Base-by-base conservation (phyloP, 352 stramenopile species). In the Pilasporangium apinafurcum region DNA sequence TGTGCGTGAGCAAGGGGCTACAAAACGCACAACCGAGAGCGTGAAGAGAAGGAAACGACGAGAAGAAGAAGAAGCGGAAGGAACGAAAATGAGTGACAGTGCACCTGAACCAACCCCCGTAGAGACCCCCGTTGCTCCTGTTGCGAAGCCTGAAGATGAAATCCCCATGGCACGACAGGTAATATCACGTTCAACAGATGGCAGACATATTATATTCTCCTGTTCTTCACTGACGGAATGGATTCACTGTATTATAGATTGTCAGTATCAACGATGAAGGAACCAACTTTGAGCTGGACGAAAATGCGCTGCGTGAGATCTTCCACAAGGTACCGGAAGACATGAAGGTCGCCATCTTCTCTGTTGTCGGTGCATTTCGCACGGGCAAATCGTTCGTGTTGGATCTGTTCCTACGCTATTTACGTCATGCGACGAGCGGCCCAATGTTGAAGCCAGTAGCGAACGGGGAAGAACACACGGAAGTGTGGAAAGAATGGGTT, bases 301-400 rank as follows among this genome's bases (percentile, higher is more conserved):
- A 87, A 42, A 40, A 61, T 25, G 78, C 70, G 37, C 68, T 92
- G 29, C 61, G 75, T 29, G 51, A 65, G 24, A 92, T 92, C 51
- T 88, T 86, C 41, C 63, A 71, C 47, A 71, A 79, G 44, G 67
- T 77, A 22, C 95, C 88, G 9, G 72, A 83, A 34, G 86, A 93
- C 44, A 98, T 96, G 83, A 98, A 98, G 65, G 95, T 99, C 8
- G 73, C 92, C 17, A 96, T 99, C 27, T 84, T 99, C 28, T 98
- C 87, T 29, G 96, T 99, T 9, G 96, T 99, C 1, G 97, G 97
- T 32, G 96, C 95, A 6, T 99, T 99, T 72, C 88, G 97, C 38
- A 99, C 96, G 22, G 97, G 97, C 41, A 99, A 99, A 59, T 97
- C 79, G 22, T 99, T 99, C 66, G 76, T 99, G 26, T 65, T 99